A percentile compares a stretch with the other conserved stretches of the same genome.
These are phyloP conservation scores for Apiotrichum sp. DNA, from an alignment of 1,284 basidiomycete species.

Conservation along the genomic window DNA sequence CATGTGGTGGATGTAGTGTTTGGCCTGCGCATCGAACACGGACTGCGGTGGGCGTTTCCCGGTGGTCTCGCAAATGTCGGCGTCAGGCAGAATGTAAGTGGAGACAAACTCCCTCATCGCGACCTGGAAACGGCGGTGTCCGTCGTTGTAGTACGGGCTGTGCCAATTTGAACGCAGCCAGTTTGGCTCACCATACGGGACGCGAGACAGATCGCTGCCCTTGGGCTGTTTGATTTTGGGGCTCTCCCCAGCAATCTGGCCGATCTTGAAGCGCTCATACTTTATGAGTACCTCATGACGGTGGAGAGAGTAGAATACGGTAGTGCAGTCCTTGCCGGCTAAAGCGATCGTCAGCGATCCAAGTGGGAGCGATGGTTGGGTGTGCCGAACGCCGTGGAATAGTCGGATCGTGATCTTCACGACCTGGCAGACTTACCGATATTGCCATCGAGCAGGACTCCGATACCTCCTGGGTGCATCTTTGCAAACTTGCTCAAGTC, in stretches of 20 bases:
- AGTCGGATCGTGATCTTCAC: no score
- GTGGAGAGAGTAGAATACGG: constrained; percentile 77
- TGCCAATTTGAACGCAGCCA: constrained; percentile 71
- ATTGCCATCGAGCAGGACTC: constrained; percentile 68
- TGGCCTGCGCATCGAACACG: constrained; percentile 43
- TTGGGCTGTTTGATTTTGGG: constrained; percentile 54
- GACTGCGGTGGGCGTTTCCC: constrained; percentile 57
- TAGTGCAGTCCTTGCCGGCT: constrained; percentile 78
- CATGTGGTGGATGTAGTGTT: constrained; percentile 81
- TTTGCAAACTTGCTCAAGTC: constrained; percentile 69
- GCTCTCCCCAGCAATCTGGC: constrained; percentile 61
- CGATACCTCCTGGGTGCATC: constrained; percentile 74
- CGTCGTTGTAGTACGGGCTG: constrained; percentile 72
- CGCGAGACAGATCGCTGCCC: constrained; percentile 53
- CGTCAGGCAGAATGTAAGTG: constrained; percentile 51
- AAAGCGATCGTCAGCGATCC: not conserved
- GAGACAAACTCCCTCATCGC: constrained; percentile 53
- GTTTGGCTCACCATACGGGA: constrained; percentile 77
- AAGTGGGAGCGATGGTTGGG: not conserved
- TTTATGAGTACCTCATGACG: constrained; percentile 70
- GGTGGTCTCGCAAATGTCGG: constrained; percentile 63
- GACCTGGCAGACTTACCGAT: constrained; percentile 51
- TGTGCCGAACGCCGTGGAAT: no score
- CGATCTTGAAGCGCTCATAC: constrained; percentile 64
- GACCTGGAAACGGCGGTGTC: constrained; percentile 47